phyloP scores from a whole-genome alignment of 2,329 filamentous ascomycete species.

The Aspergillus costaricaensis region DNA sequence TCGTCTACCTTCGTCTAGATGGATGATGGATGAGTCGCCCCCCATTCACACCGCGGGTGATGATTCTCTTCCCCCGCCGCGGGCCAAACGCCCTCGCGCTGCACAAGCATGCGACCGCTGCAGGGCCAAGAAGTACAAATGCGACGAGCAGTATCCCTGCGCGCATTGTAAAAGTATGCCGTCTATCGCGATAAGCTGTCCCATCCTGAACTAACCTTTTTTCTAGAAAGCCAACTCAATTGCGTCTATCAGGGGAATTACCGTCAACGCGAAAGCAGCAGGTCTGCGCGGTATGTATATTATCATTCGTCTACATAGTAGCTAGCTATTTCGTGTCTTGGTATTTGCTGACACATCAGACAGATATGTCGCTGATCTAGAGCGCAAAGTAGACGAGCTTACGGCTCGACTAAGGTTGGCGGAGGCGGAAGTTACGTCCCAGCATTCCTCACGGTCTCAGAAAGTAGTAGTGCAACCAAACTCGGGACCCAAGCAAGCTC shows the following conservation, averaged over 20 bases:
- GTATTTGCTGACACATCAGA: neutral
- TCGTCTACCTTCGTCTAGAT: constrained; percentile 9
- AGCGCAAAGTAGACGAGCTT: constrained; percentile 37
- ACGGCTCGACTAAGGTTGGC: constrained; percentile 27
- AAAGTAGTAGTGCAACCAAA: neutral
- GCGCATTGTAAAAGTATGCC: constrained; percentile 47
- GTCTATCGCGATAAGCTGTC: neutral
- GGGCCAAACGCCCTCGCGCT: constrained; percentile 43
- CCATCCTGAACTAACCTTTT: neutral
- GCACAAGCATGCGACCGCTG: constrained; percentile 51
- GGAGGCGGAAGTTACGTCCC: constrained; percentile 21
- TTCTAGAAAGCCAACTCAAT: constrained; percentile 34
- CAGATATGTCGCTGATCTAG: constrained; percentile 41
- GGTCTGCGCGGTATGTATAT: constrained; percentile 30
- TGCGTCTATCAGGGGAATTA: constrained; percentile 40
- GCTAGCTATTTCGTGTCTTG: neutral
- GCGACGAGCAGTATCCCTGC: constrained; percentile 50
- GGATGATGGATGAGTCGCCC: constrained; percentile 42
- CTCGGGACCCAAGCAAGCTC: constrained; percentile 6
- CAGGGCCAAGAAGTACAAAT: constrained; percentile 53
- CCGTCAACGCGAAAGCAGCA: constrained; percentile 32
- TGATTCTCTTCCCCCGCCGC: constrained; percentile 22
- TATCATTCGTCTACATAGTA: neutral
- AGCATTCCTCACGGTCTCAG: constrained; percentile 15
- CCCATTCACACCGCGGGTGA: constrained; percentile 14